Conservation (phyloP, 345 rosid species). For the Psidium friedrichsthalianum region DNA sequence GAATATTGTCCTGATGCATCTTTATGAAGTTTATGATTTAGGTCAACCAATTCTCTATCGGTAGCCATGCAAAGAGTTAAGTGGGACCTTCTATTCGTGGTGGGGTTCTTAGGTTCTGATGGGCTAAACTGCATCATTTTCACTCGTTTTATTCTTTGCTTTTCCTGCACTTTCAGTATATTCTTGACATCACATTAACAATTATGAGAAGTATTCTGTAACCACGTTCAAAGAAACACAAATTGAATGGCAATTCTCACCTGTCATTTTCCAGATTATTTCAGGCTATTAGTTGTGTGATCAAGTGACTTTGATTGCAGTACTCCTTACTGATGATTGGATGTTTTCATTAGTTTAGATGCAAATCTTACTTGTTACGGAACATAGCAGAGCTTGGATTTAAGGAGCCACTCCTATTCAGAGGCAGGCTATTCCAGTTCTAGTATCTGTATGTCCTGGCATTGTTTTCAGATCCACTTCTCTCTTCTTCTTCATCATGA, state of each 20-base stretch:
- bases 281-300: background rate
- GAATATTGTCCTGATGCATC: background rate
- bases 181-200: background rate
- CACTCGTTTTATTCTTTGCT: background rate
- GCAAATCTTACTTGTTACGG: conserved; percentile 44
- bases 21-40: background rate
- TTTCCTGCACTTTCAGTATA: background rate
- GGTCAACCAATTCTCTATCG: background rate
- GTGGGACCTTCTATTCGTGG: rapidly evolving
- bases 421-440: conserved; percentile 90
- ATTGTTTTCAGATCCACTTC: background rate
- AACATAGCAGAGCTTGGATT: conserved; percentile 77
- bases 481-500: background rate
- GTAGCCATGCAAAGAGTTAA: background rate
- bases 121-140: background rate
- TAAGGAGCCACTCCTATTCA: conserved; percentile 97
- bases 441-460: conserved; percentile 59
- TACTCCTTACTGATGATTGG: background rate
- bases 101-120: background rate
- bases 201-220: background rate
- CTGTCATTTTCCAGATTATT: background rate
- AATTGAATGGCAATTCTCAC: background rate
- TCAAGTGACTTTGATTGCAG: background rate
- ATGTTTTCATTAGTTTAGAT: conserved; percentile 34
- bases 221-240: background rate